Evolutionary conservation across 148 eudicot species (phyloP).

Genomic region (Agrostemma githago): DNA sequence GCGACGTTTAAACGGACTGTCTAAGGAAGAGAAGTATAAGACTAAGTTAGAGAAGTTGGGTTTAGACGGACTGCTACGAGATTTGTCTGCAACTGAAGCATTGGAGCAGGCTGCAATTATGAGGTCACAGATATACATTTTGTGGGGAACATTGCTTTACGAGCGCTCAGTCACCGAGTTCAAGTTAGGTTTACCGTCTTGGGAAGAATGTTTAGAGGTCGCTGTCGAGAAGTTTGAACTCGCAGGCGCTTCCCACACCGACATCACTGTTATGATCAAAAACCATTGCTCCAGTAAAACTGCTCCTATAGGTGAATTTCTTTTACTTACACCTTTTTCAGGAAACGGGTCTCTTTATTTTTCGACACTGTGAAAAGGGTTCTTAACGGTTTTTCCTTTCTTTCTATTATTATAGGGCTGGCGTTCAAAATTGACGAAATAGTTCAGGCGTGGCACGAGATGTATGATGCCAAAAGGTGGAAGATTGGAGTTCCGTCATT

Average conservation of each 20-base stretch:
- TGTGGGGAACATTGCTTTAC: constrained; percentile 91
- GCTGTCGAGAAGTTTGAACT: constrained; percentile 90
- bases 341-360: background rate
- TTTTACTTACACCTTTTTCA: background rate
- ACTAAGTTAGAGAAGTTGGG: constrained; percentile 58
- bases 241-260: constrained; percentile 75
- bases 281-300: constrained; percentile 87
- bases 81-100: constrained; percentile 63
- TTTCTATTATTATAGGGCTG: constrained; percentile 30
- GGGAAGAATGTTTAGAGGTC: constrained; percentile 96
- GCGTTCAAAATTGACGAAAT: constrained; percentile 89
- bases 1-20: constrained; percentile 73
- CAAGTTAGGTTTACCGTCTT: constrained; percentile 67
- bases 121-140: constrained; percentile 76
- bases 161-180: constrained; percentile 94
- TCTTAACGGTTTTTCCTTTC: constrained; percentile 6
- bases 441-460: constrained; percentile 94
- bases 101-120: constrained; percentile 59
- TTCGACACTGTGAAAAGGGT: background rate
- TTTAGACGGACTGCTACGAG: constrained; percentile 57
- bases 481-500: constrained; percentile 73
- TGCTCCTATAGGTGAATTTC: constrained; percentile 55
- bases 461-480: constrained; percentile 94
- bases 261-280: constrained; percentile 87
- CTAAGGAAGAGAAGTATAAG: constrained; percentile 60